Evolutionary conservation across 2,329 filamentous ascomycete genomes (phyloP).

Genomic region (Plectosphaerella cucumerina): DNA sequence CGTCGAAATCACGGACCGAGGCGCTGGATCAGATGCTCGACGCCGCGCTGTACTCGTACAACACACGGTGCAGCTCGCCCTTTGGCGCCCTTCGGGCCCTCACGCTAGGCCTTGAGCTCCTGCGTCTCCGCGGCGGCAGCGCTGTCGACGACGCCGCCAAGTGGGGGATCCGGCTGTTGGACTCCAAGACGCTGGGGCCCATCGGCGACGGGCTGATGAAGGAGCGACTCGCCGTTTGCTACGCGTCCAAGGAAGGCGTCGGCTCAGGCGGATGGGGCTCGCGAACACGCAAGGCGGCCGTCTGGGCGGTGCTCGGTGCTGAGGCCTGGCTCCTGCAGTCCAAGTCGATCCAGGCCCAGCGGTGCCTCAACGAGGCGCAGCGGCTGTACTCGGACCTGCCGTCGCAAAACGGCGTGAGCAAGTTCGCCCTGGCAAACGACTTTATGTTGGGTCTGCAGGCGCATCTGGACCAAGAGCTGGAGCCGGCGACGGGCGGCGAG

Average conservation of each 20-base stretch:
- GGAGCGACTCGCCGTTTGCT: conserved; percentile 83
- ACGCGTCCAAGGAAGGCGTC: conserved; percentile 66
- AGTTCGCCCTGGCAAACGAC: conserved; percentile 45
- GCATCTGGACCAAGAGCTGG: conserved; percentile 42
- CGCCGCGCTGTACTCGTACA: conserved; percentile 86
- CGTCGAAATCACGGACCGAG: conserved; percentile 74
- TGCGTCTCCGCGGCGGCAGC: conserved; percentile 74
- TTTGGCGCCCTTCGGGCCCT: conserved; percentile 79
- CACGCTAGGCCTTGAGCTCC: conserved; percentile 72
- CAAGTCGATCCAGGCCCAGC: conserved; percentile 74
- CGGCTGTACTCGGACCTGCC: conserved; percentile 48
- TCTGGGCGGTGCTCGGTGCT: conserved; percentile 82
- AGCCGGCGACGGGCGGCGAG: conserved; percentile 18
- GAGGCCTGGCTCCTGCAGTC: conserved; percentile 78
- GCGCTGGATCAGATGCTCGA: conserved; percentile 84
- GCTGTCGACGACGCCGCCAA: conserved; percentile 81
- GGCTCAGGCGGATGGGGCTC: conserved; percentile 60
- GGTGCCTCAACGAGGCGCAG: conserved; percentile 68
- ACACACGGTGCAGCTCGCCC: conserved; percentile 74
- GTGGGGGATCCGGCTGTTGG: conserved; percentile 78
- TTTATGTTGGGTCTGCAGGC: conserved; percentile 50
- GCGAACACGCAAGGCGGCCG: conserved; percentile 76
- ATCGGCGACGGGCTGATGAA: conserved; percentile 79
- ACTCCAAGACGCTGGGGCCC: conserved; percentile 68
- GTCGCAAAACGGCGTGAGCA: conserved; percentile 45